Conservation (phyloP, 2,329 filamentous ascomycete species). For the Aureobasidium pullulans region DNA sequence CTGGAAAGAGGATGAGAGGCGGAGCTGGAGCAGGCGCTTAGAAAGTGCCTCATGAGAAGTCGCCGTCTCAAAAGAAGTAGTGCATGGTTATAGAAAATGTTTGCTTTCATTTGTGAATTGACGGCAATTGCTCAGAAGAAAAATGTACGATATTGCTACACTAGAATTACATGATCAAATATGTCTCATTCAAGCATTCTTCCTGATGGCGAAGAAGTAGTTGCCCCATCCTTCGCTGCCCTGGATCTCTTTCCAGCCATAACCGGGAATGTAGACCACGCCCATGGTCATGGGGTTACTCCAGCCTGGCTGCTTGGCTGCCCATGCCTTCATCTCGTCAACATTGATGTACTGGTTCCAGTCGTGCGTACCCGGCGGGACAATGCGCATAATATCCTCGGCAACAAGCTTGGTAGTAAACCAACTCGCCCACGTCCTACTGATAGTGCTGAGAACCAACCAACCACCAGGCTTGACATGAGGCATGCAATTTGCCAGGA, state of each 20-base stretch:
- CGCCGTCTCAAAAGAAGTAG: background rate
- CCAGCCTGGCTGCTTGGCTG: slow-evolving; percentile 35
- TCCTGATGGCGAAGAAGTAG: slow-evolving; percentile 87
- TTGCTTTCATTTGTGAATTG: slow-evolving; percentile 1
- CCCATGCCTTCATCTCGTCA: slow-evolving; percentile 56
- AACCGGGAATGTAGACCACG: slow-evolving; percentile 79
- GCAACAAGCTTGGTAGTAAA: slow-evolving; percentile 87
- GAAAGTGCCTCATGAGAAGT: background rate
- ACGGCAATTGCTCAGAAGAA: background rate
- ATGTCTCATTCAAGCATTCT: slow-evolving; percentile 24
- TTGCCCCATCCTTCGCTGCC: slow-evolving; percentile 85
- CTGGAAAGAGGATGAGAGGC: slow-evolving; percentile 25
- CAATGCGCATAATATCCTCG: slow-evolving; percentile 78
- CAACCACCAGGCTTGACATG: slow-evolving; percentile 87
- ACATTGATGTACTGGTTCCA: slow-evolving; percentile 95
- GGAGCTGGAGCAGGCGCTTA: slow-evolving; percentile 15
- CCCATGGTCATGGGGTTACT: slow-evolving; percentile 67
- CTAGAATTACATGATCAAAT: background rate
- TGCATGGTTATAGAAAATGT: background rate
- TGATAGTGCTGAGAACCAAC: slow-evolving; percentile 88
- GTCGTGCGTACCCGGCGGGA: slow-evolving; percentile 88
- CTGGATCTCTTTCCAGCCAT: slow-evolving; percentile 79
- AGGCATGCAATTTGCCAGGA: slow-evolving; percentile 62
- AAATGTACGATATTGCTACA: slow-evolving; percentile 6
- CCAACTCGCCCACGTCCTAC: slow-evolving; percentile 82